Conservation (phyloP, 1,284 basidiomycete genomes). For the Hortiboletus rubellus region DNA sequence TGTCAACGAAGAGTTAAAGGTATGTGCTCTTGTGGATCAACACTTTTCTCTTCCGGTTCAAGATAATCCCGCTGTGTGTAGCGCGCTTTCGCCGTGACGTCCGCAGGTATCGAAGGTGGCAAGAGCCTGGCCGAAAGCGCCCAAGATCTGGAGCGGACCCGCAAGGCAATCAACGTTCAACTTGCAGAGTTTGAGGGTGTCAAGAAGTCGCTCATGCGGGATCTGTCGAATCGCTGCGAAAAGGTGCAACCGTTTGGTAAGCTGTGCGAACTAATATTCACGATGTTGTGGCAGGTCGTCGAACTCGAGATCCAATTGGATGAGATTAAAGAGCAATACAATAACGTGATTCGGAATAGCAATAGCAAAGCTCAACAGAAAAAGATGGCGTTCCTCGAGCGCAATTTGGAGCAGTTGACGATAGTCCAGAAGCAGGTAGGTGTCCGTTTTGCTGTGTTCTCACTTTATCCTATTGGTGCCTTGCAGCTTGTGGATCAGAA, state of each 20-base stretch:
- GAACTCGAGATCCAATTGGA: conserved; percentile 99
- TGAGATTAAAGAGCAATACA: conserved; percentile 99
- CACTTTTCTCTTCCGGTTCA: conserved; percentile 5
- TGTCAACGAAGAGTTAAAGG: conserved; percentile 98
- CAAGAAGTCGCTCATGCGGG: conserved; percentile 98
- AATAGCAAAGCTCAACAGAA: conserved; percentile 98
- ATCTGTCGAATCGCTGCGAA: conserved; percentile 99
- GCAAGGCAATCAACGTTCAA: conserved; percentile 96
- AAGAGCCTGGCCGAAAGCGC: conserved; percentile 96
- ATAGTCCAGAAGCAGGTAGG: conserved; percentile 94
- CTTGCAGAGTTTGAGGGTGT: conserved; percentile 98
- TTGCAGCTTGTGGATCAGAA: conserved; percentile 96
- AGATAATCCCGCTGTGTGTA: conserved; percentile 36
- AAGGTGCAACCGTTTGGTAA: conserved; percentile 61
- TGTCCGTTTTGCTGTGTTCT: conserved; percentile 4
- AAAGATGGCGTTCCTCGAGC: conserved; percentile 99
- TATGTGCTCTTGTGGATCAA: conserved; percentile 31
- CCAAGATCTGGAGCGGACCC: conserved; percentile 94
- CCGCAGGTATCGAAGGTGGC: conserved; percentile 94
- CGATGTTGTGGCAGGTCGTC: conserved; percentile 69
- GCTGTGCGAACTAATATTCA: conserved; percentile 5
- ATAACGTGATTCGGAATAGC: conserved; percentile 96
- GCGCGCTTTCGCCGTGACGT: conserved; percentile 96
- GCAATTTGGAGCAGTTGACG: conserved; percentile 95
- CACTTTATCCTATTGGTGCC: conserved; percentile 9